Base-by-base conservation (phyloP, 106 monocot species). In the Phalaenopsis equestris region DNA sequence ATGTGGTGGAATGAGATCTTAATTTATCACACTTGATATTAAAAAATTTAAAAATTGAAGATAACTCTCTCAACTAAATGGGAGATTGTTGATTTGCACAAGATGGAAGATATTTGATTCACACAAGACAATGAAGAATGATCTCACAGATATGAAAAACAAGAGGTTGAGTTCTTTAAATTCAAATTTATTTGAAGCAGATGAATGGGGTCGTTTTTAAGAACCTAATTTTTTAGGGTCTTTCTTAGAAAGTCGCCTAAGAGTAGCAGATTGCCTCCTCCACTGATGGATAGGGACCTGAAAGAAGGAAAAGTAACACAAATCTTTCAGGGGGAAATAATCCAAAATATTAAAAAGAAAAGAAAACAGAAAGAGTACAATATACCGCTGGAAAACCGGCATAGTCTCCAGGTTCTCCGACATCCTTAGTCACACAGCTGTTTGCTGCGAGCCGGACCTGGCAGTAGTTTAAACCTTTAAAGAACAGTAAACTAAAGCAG, bases 351-450 rank as follows among this genome's bases (percentile, higher is more conserved):
- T 2, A 49, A 19, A 30, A 43, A 76, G 49, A 52, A 48, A 30
- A 15, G 4, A 77, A 37, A 23, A 18, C 46, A 75, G 72, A 75
- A 70, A 65, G 39, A 24, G 55, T 18, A 17, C 3, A 56, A 78
- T 77, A 55, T 86, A 99, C 99, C 36, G 95, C 99, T 72, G 99
- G 94, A 84, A 93, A 95, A 76, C 99, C 99, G 79, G 87, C 94
- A 83, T 99, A 99, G 56, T 99, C 99, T 85, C 99, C 99, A 6
- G 99, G 75, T 67, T 80, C 77, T 42, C n/a, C 55, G 41, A 99
- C 86, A 86, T 95, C 87, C 81, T 91, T 99, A 77, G 90, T 93
- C n/a, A 99, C 99, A 39, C 78, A 81, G 43, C 93, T 91, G 79
- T 95, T 95, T 75, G 83, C 94, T 47, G 99, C 92, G 76, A 99